phyloP scores from a whole-genome alignment of 129 eudicot genomes.

The Pittosporum tobira region DNA sequence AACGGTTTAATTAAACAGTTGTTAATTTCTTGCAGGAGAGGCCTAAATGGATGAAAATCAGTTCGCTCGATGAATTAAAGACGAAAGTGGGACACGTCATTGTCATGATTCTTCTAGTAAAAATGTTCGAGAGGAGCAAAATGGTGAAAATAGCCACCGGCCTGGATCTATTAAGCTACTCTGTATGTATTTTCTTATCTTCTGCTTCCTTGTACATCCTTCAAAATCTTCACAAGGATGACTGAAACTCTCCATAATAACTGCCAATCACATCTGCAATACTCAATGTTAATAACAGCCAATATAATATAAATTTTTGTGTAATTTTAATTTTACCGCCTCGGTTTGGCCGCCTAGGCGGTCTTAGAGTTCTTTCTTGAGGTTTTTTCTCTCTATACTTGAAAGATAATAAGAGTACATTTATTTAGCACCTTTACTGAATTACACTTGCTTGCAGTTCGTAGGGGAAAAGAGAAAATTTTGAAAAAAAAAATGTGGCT shows the following conservation, averaged over 20 bases:
- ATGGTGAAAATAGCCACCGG: conserved; percentile 95
- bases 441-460: no score
- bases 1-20: not conserved
- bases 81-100: conserved; percentile 96
- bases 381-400: no score
- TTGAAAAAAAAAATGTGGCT: conserved; percentile 64
- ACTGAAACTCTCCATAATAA: conserved; percentile 9
- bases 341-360: no score
- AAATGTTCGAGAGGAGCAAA: conserved; percentile 99
- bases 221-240: conserved; percentile 73
- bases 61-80: conserved; percentile 88
- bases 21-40: conserved; percentile 51
- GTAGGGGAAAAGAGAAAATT: no score
- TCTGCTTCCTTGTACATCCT: conserved; percentile 96
- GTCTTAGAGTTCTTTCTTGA: no score
- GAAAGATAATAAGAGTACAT: no score
- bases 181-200: conserved; percentile 82
- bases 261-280: not conserved
- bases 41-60: conserved; percentile 95
- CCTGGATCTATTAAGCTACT: conserved; percentile 74
- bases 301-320: not conserved
- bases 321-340: no score
- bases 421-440: no score
- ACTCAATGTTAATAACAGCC: conserved; percentile 5
- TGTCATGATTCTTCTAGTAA: conserved; percentile 99